phyloP scores from a whole-genome alignment of 176 grass and related monocot species.

The Saccharum officinarum region DNA sequence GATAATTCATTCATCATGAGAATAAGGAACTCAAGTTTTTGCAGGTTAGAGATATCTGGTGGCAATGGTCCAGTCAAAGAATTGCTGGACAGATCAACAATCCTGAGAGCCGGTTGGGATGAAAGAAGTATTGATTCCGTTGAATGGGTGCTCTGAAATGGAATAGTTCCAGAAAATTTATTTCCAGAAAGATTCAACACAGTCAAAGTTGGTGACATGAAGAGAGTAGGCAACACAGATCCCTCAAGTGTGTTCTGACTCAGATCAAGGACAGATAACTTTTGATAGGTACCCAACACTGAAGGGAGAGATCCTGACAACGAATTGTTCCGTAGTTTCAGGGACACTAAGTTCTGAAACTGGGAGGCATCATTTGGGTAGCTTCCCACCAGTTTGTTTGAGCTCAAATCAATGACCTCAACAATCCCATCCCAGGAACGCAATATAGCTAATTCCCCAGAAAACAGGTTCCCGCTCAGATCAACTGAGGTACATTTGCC shows the following conservation, averaged over 20 bases:
- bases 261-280: conserved; percentile 76
- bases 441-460: conserved; percentile 67
- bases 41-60: conserved; percentile 78
- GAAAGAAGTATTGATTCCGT: conserved; percentile 67
- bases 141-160: conserved; percentile 70
- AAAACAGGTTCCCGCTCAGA: conserved; percentile 72
- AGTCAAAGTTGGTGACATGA: conserved; percentile 62
- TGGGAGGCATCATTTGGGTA: conserved; percentile 80
- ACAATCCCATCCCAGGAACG: conserved; percentile 65
- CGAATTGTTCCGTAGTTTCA: conserved; percentile 82
- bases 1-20: conserved; percentile 77
- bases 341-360: conserved; percentile 66
- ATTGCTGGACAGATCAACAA: conserved; percentile 86
- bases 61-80: conserved; percentile 70
- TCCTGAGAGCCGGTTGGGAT: conserved; percentile 64
- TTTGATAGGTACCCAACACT: conserved; percentile 75
- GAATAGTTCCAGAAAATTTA: conserved; percentile 74
- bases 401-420: conserved; percentile 86
- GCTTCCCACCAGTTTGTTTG: conserved; percentile 74
- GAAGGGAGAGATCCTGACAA: conserved; percentile 78
- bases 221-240: conserved; percentile 70
- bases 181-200: conserved; percentile 85
- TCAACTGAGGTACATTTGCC: conserved; percentile 65
- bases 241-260: conserved; percentile 76
- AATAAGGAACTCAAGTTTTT: conserved; percentile 67